These are phyloP conservation scores for Brettanomyces nanus DNA, from an alignment of 805 yeast genomes.

Conservation along the genomic window DNA sequence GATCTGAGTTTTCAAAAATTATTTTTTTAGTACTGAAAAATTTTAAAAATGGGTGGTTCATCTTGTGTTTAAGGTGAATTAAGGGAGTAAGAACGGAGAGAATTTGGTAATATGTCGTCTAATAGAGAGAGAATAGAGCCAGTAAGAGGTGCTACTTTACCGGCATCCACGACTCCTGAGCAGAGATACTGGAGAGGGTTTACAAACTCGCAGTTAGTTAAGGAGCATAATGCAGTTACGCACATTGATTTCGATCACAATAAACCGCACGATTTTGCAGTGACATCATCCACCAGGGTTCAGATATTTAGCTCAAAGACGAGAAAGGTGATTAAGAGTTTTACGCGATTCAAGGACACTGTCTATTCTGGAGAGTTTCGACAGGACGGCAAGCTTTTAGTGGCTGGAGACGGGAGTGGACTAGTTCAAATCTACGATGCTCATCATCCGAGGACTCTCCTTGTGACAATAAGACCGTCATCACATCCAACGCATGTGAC, in stretches of 20 bases:
- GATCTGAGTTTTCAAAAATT: no score
- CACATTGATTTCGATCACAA: slow-evolving; percentile 83
- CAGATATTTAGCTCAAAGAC: slow-evolving; percentile 93
- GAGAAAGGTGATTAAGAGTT: slow-evolving; percentile 80
- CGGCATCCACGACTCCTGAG: slow-evolving; percentile 83
- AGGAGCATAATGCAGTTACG: slow-evolving; percentile 87
- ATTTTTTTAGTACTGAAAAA: slow-evolving; percentile 2
- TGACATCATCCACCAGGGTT: slow-evolving; percentile 83
- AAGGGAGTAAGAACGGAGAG: no score
- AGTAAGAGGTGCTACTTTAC: slow-evolving; percentile 65
- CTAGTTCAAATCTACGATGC: slow-evolving; percentile 87
- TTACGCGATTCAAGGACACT: slow-evolving; percentile 80
- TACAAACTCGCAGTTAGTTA: slow-evolving; percentile 75
- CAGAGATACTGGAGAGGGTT: slow-evolving; percentile 91
- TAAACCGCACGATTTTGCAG: slow-evolving; percentile 86
- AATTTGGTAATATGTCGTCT: slow-evolving; percentile 69
- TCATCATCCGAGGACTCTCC: slow-evolving; percentile 57
- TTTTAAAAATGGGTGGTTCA: not conserved
- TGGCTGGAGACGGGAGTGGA: slow-evolving; percentile 95
- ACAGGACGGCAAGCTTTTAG: slow-evolving; percentile 81
- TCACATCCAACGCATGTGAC: slow-evolving; percentile 89
- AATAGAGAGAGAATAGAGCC: slow-evolving; percentile 55
- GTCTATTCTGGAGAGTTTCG: slow-evolving; percentile 90
- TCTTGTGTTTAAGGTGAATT: not conserved
- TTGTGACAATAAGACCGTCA: slow-evolving; percentile 77